A percentile compares a stretch with the other conserved stretches of the same genome.
phyloP scores from a whole-genome alignment of 352 stramenopile genomes.

The Phytopythium aichiense region DNA sequence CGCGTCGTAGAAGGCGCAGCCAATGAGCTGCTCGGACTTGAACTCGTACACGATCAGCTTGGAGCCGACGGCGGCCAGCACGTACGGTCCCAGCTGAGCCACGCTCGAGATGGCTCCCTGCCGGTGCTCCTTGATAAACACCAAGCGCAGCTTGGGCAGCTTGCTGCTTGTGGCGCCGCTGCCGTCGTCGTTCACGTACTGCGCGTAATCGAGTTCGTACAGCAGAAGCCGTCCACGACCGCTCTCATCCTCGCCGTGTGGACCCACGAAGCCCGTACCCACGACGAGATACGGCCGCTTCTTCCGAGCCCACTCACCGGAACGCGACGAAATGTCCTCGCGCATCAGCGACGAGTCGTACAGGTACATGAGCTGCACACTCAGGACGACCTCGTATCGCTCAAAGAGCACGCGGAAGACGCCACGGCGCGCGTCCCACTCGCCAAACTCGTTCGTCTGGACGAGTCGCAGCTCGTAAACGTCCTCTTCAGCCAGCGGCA shows the following conservation, averaged over 20 bases:
- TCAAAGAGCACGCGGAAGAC: slow-evolving; percentile 86
- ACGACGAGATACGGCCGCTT: slow-evolving; percentile 82
- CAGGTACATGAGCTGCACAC: slow-evolving; percentile 82
- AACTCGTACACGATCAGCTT: slow-evolving; percentile 90
- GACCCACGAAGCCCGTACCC: slow-evolving; percentile 77
- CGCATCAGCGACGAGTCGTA: slow-evolving; percentile 81
- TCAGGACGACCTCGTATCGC: slow-evolving; percentile 81
- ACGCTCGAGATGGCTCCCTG: slow-evolving; percentile 81
- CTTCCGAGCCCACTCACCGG: slow-evolving; percentile 68
- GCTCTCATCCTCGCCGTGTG: slow-evolving; percentile 84
- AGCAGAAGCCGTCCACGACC: slow-evolving; percentile 76
- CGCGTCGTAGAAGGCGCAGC: slow-evolving; percentile 84
- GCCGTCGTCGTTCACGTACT: slow-evolving; percentile 79
- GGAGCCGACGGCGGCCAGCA: slow-evolving; percentile 79
- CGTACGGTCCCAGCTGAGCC: slow-evolving; percentile 70
- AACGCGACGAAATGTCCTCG: slow-evolving; percentile 59
- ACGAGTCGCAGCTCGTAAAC: slow-evolving; percentile 81
- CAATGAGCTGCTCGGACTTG: slow-evolving; percentile 85
- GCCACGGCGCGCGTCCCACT: slow-evolving; percentile 56
- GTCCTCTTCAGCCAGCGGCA: slow-evolving; percentile 73
- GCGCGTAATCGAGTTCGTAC: slow-evolving; percentile 86
- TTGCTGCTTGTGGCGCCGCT: slow-evolving; percentile 66
- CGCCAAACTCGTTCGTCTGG: slow-evolving; percentile 76
- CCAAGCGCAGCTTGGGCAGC: slow-evolving; percentile 69
- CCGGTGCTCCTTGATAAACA: slow-evolving; percentile 86